Conservation (phyloP, 176 grass and related monocot genomes). For the Avena eriantha region DNA sequence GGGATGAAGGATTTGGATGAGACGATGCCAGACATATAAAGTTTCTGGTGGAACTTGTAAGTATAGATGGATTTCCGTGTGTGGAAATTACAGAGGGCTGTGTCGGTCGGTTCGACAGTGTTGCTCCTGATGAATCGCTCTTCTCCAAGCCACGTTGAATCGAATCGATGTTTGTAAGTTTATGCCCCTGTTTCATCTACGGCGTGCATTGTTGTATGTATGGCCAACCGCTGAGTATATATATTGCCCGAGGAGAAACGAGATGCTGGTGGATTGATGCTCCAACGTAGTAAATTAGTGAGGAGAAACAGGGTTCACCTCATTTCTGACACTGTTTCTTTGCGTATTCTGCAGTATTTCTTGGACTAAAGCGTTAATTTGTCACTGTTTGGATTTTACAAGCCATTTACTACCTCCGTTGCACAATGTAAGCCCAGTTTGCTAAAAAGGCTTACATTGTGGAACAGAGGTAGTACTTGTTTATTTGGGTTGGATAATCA, state of each 20-base stretch:
- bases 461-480: too few relatives aligned
- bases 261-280: background rate
- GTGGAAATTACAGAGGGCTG: background rate
- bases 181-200: background rate
- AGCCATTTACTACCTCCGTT: too few relatives aligned
- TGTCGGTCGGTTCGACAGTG: background rate
- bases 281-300: too few relatives aligned
- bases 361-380: too few relatives aligned
- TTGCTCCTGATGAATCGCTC: background rate
- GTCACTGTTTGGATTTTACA: too few relatives aligned
- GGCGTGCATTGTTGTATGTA: background rate
- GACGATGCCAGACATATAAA: background rate
- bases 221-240: background rate
- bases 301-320: background rate
- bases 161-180: background rate
- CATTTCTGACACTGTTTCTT: background rate
- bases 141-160: background rate
- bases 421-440: too few relatives aligned
- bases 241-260: background rate
- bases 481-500: too few relatives aligned
- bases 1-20: background rate
- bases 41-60: background rate
- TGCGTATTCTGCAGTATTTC: too few relatives aligned
- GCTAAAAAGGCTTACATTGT: too few relatives aligned
- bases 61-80: background rate